Evolutionary conservation across 2,329 filamentous ascomycete species (phyloP).

Genomic region (Xylaria multiplex): DNA sequence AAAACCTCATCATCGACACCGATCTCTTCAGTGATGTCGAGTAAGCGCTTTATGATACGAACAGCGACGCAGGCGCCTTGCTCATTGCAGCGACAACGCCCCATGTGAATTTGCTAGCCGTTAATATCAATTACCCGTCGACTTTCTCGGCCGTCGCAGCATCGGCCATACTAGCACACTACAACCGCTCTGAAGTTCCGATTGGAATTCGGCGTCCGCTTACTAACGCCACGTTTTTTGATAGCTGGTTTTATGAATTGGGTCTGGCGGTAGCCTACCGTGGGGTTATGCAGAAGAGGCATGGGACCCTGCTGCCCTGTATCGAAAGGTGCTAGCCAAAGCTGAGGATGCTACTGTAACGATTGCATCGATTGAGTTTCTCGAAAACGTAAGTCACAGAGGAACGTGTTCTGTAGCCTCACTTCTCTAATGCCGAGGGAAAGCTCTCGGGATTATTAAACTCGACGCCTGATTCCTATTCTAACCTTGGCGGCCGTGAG

Average conservation of each 20-base stretch:
- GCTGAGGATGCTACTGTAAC: constrained; percentile 56
- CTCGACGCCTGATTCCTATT: constrained; percentile 54
- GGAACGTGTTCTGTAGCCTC: constrained; percentile 20
- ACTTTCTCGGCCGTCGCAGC: constrained; percentile 52
- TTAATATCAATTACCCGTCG: constrained; percentile 56
- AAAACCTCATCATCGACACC: constrained; percentile 58
- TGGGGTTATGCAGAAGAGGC: constrained; percentile 51
- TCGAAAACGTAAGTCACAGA: constrained; percentile 51
- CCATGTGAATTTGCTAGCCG: constrained; percentile 52
- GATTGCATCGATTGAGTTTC: constrained; percentile 57
- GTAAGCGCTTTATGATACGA: constrained; percentile 44
- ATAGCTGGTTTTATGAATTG: constrained; percentile 51
- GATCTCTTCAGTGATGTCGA: constrained; percentile 60
- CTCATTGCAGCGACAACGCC: constrained; percentile 54
- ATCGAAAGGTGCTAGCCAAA: constrained; percentile 55
- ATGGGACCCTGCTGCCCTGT: constrained; percentile 56
- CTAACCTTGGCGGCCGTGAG: constrained; percentile 52
- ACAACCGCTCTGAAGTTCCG: constrained; percentile 41
- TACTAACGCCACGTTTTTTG: constrained; percentile 57
- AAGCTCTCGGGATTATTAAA: constrained; percentile 58
- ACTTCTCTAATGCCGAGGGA: constrained; percentile 9
- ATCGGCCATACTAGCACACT: constrained; percentile 46
- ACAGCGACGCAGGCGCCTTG: constrained; percentile 55
- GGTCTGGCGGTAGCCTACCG: constrained; percentile 49
- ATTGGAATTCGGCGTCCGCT: constrained; percentile 55